Base-by-base conservation (phyloP, 2,329 filamentous ascomycete genomes). In the Metarhizium sp. region DNA sequence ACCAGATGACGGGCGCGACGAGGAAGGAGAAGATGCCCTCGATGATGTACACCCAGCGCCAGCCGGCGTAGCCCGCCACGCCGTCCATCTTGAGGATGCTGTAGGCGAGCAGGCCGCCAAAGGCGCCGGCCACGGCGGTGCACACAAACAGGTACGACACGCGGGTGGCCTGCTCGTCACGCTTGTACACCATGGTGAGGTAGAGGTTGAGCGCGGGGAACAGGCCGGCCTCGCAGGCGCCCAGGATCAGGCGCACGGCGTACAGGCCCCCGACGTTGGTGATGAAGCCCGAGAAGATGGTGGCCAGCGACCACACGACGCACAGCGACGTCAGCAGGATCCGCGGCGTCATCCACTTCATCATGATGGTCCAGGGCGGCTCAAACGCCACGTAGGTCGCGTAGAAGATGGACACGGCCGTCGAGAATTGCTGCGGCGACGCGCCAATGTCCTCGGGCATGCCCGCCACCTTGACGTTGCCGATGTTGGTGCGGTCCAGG, bases 11-110 rank as follows among this genome's bases (percentile, higher is more conserved):
- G 16, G 73, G 55, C 0, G 70, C 74, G 30, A 76, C 66, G 13
- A 75, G 11, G 18, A 75, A 60, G 54, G 71, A 75, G 59, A 75
- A 70, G 7, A 75, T 59, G 3, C 77, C 25, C 4, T 25, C 25
- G 25, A 25, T 25, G 25, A 25, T 25, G 25, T 25, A 25, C 25
- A 25, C 25, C 25, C 25, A 25, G 25, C 25, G 25, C 25, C 25
- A 25, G 25, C 25, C 25, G 25, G 25, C 25, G 25, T 25, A 25
- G 25, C 25, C 25, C 25, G 25, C 25, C 25, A 25, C 25, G 25
- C 25, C 78, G 59, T 80, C 77, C 18, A 80, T 74, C 8, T 70
- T 25, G 25, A 25, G 58, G 11, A 75, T 59, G 4, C 72, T 78
- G 55, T 78, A 83, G 2, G 81, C 25, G 25, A 25, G 25, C 25